Percentiles rank a stretch among this genome's conserved stretches.
Evolutionary conservation across 1,284 basidiomycete genomes (phyloP).

Genomic region (Cryptococcus maquisensis): DNA sequence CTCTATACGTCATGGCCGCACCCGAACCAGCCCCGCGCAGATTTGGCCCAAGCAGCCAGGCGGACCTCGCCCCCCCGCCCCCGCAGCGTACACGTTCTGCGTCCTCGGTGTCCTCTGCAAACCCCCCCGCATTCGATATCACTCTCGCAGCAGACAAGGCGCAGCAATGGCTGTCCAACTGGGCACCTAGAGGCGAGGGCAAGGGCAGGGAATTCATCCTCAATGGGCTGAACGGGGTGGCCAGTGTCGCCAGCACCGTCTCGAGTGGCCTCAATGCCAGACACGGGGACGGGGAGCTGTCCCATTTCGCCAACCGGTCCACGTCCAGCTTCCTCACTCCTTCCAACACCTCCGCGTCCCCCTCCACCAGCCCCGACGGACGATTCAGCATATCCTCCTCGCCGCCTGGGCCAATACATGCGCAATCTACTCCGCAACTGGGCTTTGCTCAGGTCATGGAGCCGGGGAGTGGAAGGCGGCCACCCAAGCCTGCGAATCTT

Average conservation of each 20-base stretch:
- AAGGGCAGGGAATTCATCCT: constrained; percentile 38
- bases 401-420: constrained; percentile 16
- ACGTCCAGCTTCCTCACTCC: constrained; percentile 9
- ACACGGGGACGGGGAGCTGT: constrained; percentile 4
- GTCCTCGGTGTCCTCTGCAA: constrained; percentile 18
- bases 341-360: constrained; percentile 1
- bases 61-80: constrained; percentile 7
- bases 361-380: constrained; percentile 10
- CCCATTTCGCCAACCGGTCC: constrained; percentile 2
- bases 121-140: constrained; percentile 16
- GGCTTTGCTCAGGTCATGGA: neutral
- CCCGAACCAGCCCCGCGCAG: too few species aligned
- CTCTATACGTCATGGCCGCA: neutral
- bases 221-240: constrained; percentile 38
- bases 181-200: constrained; percentile 44
- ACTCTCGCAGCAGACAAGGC: constrained; percentile 30
- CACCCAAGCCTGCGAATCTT: constrained; percentile 34
- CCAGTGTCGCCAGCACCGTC: constrained; percentile 36
- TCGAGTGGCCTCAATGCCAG: constrained; percentile 18
- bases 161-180: constrained; percentile 39
- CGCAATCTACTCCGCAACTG: constrained; percentile 16
- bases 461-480: constrained; percentile 2
- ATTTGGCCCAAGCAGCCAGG: too few species aligned
- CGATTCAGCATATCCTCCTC: constrained; percentile 5
- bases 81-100: constrained; percentile 23